phyloP scores from a whole-genome alignment of 2,329 filamentous ascomycete genomes.

The Hirsutella rhossiliensis region DNA sequence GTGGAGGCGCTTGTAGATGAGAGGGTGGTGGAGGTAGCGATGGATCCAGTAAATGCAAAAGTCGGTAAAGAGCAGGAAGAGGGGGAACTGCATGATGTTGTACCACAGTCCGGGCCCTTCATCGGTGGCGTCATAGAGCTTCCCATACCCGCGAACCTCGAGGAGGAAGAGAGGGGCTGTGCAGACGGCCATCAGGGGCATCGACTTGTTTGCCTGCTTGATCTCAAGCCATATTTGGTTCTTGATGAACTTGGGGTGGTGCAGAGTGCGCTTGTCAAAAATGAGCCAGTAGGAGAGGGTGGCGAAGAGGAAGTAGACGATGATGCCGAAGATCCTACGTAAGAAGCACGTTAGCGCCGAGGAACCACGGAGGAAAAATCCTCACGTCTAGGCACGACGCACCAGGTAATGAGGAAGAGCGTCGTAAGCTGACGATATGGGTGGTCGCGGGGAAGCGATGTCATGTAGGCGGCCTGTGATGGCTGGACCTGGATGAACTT shows the following conservation, averaged over 20 bases:
- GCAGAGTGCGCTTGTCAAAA: conserved; percentile 81
- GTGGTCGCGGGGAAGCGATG: conserved; percentile 66
- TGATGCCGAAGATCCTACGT: conserved; percentile 67
- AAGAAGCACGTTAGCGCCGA: conserved; percentile 1
- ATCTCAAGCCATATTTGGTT: conserved; percentile 87
- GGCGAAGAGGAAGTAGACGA: conserved; percentile 78
- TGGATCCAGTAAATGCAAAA: conserved; percentile 88
- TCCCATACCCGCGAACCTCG: conserved; percentile 75
- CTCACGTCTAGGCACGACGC: too few species aligned
- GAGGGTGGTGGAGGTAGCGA: conserved; percentile 69
- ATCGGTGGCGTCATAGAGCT: conserved; percentile 70
- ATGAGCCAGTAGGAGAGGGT: conserved; percentile 76
- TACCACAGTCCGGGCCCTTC: conserved; percentile 71
- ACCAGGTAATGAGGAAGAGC: conserved; percentile 82
- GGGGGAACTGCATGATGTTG: conserved; percentile 70
- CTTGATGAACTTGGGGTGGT: conserved; percentile 90
- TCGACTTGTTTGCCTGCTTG: conserved; percentile 58
- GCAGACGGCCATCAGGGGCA: conserved; percentile 73
- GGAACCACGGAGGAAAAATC: too few species aligned
- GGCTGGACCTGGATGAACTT: conserved; percentile 58
- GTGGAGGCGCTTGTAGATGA: conserved; percentile 73
- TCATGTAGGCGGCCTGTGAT: conserved; percentile 66
- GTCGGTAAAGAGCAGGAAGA: conserved; percentile 84
- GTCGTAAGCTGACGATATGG: conserved; percentile 61
- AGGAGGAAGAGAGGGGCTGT: conserved; percentile 71